Evolutionary conservation across 306 rosid species (phyloP).

Genomic region (Rubus parviflorus): DNA sequence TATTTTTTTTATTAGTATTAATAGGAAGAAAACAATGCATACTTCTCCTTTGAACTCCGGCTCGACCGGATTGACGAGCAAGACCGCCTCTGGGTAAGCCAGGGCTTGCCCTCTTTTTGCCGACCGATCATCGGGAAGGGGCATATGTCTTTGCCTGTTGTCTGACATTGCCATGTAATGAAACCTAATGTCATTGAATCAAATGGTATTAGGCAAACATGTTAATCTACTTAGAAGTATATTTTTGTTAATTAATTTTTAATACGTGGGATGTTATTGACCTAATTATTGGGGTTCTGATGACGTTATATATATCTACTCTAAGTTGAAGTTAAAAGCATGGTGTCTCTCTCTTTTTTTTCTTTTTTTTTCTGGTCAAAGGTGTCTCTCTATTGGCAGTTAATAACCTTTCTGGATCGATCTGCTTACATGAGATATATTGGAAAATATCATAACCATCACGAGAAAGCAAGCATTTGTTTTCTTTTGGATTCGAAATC

Average conservation of each 20-base stretch:
- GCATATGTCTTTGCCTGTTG: slow-evolving; percentile 72
- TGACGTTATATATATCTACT: neutral
- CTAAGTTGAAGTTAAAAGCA: neutral
- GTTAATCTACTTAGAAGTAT: neutral
- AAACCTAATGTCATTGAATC: slow-evolving; percentile 38
- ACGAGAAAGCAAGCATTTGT: slow-evolving; percentile 9
- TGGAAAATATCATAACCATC: neutral
- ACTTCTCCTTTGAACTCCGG: slow-evolving; percentile 75
- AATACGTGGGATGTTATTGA: too few species aligned
- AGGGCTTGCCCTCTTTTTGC: slow-evolving; percentile 49
- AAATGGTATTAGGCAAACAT: neutral
- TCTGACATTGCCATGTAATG: slow-evolving; percentile 64
- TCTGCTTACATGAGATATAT: slow-evolving; percentile 1
- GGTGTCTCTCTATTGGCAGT: neutral
- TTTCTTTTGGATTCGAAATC: neutral
- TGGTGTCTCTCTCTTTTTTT: neutral
- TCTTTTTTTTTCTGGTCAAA: too few species aligned
- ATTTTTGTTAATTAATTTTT: neutral
- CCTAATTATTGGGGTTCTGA: too few species aligned
- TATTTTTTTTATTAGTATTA: too few species aligned
- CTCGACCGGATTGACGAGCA: slow-evolving; percentile 64
- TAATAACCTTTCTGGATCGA: neutral
- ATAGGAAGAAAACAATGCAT: neutral
- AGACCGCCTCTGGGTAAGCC: slow-evolving; percentile 71
- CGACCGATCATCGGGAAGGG: slow-evolving; percentile 67